Evolutionary conservation across 768 basidiomycete genomes (phyloP).

Genomic region (Mycena polygramma): DNA sequence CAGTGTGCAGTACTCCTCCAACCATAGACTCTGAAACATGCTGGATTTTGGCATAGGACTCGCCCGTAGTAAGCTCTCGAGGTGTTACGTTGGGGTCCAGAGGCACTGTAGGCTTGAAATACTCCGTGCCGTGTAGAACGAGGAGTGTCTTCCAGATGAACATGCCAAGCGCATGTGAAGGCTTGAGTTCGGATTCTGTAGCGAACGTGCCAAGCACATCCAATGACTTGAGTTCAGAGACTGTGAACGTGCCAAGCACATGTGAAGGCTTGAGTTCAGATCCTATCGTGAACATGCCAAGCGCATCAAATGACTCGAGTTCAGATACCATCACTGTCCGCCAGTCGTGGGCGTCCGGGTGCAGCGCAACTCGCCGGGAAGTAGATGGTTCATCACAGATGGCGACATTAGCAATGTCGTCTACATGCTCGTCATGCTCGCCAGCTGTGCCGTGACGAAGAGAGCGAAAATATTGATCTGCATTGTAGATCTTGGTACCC

Average conservation of each 20-base stretch:
- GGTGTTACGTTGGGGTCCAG: conserved; percentile 39
- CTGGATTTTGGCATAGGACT: conserved; percentile 18
- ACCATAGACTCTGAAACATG: conserved; percentile 42
- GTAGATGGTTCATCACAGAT: conserved; percentile 7
- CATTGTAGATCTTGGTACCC: not conserved
- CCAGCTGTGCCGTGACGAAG: not conserved
- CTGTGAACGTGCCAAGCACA: not conserved
- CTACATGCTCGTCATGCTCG: not conserved
- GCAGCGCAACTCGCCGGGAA: conserved; percentile 9
- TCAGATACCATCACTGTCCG: conserved; percentile 8
- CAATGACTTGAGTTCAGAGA: too few relatives aligned
- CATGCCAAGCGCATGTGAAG: not conserved
- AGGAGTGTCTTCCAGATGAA: conserved; percentile 36
- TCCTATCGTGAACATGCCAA: not conserved
- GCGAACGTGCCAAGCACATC: conserved; percentile 3
- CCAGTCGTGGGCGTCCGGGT: conserved; percentile 19
- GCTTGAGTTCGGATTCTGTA: not conserved
- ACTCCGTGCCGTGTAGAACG: conserved; percentile 23
- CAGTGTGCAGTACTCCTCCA: conserved; percentile 32
- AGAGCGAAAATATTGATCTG: not conserved
- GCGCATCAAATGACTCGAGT: not conserved
- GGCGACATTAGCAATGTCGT: conserved; percentile 18
- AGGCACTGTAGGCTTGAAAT: conserved; percentile 31
- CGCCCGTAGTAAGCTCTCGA: conserved; percentile 2
- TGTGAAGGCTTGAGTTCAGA: not conserved